Conservation (phyloP, 164 flowering plant genomes). For the Platanus orientalis region DNA sequence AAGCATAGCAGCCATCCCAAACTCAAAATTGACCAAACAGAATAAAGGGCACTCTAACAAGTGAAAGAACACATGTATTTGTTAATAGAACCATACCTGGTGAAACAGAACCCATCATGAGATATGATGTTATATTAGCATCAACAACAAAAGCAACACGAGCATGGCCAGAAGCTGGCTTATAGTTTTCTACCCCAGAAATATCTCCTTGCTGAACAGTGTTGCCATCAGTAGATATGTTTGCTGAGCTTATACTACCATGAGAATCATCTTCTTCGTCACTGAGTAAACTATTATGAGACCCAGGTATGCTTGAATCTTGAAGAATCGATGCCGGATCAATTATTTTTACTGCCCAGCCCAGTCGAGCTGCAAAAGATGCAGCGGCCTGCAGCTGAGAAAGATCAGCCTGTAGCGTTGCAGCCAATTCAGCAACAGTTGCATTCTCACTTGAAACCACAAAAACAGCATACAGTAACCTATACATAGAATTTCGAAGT, state of each 20-base stretch:
- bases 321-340: conserved; percentile 89
- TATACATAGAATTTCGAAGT: conserved; percentile 26
- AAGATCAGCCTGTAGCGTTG: conserved; percentile 94
- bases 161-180: conserved; percentile 40
- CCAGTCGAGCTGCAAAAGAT: conserved; percentile 93
- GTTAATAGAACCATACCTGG: conserved; percentile 56
- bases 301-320: conserved; percentile 47
- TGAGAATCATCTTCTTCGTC: conserved; percentile 78
- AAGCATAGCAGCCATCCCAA: no score
- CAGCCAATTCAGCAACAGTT: conserved; percentile 93
- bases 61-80: no score
- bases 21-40: no score
- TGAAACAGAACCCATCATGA: conserved; percentile 99
- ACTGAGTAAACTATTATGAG: conserved; percentile 42
- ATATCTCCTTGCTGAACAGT: conserved; percentile 45
- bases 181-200: conserved; percentile 39
- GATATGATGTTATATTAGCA: conserved; percentile 98
- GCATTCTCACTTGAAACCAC: conserved; percentile 98
- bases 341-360: conserved; percentile 93
- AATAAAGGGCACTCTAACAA: no score
- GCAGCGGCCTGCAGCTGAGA: conserved; percentile 98
- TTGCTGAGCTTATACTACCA: conserved; percentile 51
- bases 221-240: conserved; percentile 46
- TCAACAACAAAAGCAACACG: conserved; percentile 96
- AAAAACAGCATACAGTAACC: conserved; percentile 97